Evolutionary conservation across 768 basidiomycete species (phyloP), one percentile per base, ranked within the genome.

Genomic region (Cystofilobasidium macerans): DNA sequence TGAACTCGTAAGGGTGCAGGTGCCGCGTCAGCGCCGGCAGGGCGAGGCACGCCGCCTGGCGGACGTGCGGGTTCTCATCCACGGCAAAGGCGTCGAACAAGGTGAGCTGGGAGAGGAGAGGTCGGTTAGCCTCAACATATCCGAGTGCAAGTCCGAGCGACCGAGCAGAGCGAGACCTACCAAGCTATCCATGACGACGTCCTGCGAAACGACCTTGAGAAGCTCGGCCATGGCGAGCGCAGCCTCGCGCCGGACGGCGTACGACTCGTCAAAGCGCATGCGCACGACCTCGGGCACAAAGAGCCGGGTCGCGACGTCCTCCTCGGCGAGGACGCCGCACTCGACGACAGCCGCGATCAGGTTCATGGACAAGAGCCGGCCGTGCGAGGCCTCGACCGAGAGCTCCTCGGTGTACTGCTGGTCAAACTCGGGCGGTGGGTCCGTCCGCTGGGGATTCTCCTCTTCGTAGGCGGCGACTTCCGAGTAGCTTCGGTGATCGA

Each of bases 341-440:
- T 89, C 88, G 35, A 87, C 83, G 16, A 91, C 84, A 11, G 89
- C 85, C 43, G 91, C 91, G 79, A 94, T 88, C 59, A 95, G 78
- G 73, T 88, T 89, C 90, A 95, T 91, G 71, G 89, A 89, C 6
- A 89, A 88, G 57, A 94, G 79, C 65, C 90, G 82, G 7, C 93
- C 93, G 24, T 68, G 67, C 13, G 56, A 63, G 13, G 67, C 67
- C 40, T 68, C 67, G 20, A 68, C 33, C 16, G 61, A 54, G 20
- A 68, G 56, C 30, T 68, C 67, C 20, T 68, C 62, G 36, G 20
- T 9, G 53, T 61, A 45, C 33, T 43, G 32, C 16, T 62, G 58
- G 38, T 40, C 35, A 3, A 62, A n/a, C 22, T 62, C 54, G 40
- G 42, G 28, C 53, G 43, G 56, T 8, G 57, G 40, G 57, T 32